phyloP scores from a whole-genome alignment of 2,329 filamentous ascomycete species.

The Ophiostoma populinum region DNA sequence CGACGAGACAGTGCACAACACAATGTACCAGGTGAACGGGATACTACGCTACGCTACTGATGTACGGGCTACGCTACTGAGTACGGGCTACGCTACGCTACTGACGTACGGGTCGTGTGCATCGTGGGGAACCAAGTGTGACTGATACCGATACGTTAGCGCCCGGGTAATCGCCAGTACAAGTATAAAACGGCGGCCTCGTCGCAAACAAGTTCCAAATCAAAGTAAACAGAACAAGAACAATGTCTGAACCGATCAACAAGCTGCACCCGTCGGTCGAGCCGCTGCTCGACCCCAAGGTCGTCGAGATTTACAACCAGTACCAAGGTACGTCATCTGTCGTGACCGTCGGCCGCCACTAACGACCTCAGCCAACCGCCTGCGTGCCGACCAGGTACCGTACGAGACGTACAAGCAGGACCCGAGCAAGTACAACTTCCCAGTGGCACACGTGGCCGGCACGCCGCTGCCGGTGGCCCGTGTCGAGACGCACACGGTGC shows the following conservation, averaged over 20 bases:
- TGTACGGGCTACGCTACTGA: too few relatives aligned
- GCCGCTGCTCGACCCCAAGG: constrained; percentile 3
- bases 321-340: constrained; percentile 6
- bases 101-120: too few relatives aligned
- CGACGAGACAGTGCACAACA: too few relatives aligned
- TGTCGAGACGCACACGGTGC: not conserved
- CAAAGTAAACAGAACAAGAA: too few relatives aligned
- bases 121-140: too few relatives aligned
- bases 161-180: too few relatives aligned
- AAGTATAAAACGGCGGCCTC: too few relatives aligned
- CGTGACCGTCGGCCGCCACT: not conserved
- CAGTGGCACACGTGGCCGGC: constrained; percentile 1
- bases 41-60: too few relatives aligned
- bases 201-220: not conserved
- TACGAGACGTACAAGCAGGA: constrained; percentile 6
- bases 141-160: too few relatives aligned
- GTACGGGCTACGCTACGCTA: too few relatives aligned
- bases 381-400: constrained; percentile 9
- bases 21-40: too few relatives aligned
- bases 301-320: constrained; percentile 8
- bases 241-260: constrained; percentile 1
- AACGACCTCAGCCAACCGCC: constrained; percentile 3
- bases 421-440: constrained; percentile 4
- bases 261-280: constrained; percentile 7
- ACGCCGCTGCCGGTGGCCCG: constrained; percentile 1